Evolutionary conservation across 2,329 filamentous ascomycete genomes (phyloP), one percentile per base, ranked within the genome.

Genomic region (Blastomyces silverae): DNA sequence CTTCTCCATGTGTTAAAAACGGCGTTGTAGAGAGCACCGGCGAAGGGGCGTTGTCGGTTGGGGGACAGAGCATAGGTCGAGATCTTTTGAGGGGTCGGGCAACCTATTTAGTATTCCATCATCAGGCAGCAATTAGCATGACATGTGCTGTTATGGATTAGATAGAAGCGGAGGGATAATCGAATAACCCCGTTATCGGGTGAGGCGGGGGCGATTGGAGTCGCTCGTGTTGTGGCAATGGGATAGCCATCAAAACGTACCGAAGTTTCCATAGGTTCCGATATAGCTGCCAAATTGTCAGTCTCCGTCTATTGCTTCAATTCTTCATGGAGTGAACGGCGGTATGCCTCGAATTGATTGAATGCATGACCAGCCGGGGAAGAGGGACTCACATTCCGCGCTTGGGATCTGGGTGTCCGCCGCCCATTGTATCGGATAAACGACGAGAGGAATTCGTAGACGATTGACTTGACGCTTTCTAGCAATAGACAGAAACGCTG

Each of bases 1-100:
- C 94, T 87, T 79, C 94, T 88, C 85, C 89, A 95, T 73, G 87
- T 88, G 86, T 99, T 99, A 88, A 97, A 97, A 82, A 97, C 81
- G 74, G 92, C 93, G 71, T 88, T 89, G 79, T 93, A 81, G 69
- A 84, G 79, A 66, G 88, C 82, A 73, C 90, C 91, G 69, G 91
- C 91, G 71, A 96, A 84, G 69, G 92, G 90, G 74, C 90, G 88
- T 83, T 96, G 93, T 77, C 90, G 89, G 85, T 99, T 97, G 71
- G 89, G 80, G 72, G 90, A 88, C 71, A 99, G 76, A 70, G 88
- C 84, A 81, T 95, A 97, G 73, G 82, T 82, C 64, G 82, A 80
- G 66, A 88, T 85, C 74, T 85, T 85, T 75, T 87, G 85, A 22
- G 67, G 65, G 58, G 56, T 64, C 39, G 64, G 63, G 25, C 64